Base-by-base conservation (phyloP, 371 early-diverging fungal genomes). In the Apophysomyces ossiformis region DNA sequence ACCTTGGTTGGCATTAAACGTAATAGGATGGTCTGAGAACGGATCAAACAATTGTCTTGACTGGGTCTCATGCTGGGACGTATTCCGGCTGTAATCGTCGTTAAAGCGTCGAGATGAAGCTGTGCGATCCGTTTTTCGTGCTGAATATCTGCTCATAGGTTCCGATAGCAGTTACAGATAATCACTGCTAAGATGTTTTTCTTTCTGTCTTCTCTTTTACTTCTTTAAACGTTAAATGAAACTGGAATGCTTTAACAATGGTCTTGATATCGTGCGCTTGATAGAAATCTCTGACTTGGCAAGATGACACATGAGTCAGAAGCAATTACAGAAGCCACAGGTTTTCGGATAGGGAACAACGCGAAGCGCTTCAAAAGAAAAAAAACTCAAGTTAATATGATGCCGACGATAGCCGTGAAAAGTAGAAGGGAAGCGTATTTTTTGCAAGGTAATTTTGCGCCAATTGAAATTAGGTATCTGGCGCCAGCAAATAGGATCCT, bases 201-300 rank as follows among this genome's bases (percentile, higher is more conserved):
- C n/a, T 26, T 50, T 50, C 21, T 50, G 9, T 50, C 35, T 50
- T 50, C 21, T 47, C 16, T n/a, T 50, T 16, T 45, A 26, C 32
- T 18, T 45, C 16, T 16, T 50, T 50, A 50, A 21, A 50, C 21
- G 54, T 50, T 50, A 50, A 50, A 50, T 50, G 35, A 50, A 50
- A 50, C 54, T 79, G 79, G 1, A 72, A 76, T n/a, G 79, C 74
- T 66, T 76, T 79, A 62, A 74, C 76, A 4, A 76, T 63, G 38
- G 72, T 73, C 35, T 76, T 67, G 6, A 72, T 72, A 67, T 73
- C 72, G 44, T 72, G 72, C 15, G 76, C 66, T 45, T 79, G 72
- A 47, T 76, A 76, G 37, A 50, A 21, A 50, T 50, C n/a, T 50
- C 54, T 50, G 54, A 50, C 54, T 50, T 50, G 54, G 21, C 54